Conservation (phyloP, 2,329 filamentous ascomycete genomes). For the Mariannaea elegans region DNA sequence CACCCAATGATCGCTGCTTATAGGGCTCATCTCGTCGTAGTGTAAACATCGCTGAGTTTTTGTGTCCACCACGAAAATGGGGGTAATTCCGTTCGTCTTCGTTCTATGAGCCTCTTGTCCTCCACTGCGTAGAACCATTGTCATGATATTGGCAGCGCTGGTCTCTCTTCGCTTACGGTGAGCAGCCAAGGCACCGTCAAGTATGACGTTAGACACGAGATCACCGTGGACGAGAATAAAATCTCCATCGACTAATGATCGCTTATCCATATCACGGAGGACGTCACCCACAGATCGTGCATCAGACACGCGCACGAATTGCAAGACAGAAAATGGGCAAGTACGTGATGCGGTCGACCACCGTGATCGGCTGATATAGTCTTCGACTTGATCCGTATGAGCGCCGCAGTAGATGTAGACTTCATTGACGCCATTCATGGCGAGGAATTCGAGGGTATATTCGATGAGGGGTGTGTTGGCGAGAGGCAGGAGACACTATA, state of each 20-base stretch:
- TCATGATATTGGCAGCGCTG: constrained; percentile 98
- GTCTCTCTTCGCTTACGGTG: constrained; percentile 83
- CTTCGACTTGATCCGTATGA: constrained; percentile 86
- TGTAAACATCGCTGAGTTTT: constrained; percentile 84
- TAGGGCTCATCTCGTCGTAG: constrained; percentile 88
- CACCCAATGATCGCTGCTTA: constrained; percentile 71
- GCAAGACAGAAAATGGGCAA: constrained; percentile 78
- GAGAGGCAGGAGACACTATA: constrained; percentile 87
- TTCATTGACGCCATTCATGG: constrained; percentile 93
- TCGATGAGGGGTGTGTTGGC: constrained; percentile 96
- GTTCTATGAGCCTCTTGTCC: constrained; percentile 76
- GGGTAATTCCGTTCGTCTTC: constrained; percentile 77
- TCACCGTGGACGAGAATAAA: constrained; percentile 95
- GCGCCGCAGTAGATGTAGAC: constrained; percentile 92
- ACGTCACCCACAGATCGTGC: constrained; percentile 92
- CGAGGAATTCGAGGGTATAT: constrained; percentile 96
- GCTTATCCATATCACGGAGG: constrained; percentile 90
- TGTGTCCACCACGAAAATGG: constrained; percentile 87
- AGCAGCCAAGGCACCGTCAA: constrained; percentile 80
- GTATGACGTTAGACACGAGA: constrained; percentile 85
- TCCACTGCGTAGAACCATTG: constrained; percentile 85
- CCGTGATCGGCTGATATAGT: constrained; percentile 80
- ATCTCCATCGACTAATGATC: constrained; percentile 85
- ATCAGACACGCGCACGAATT: constrained; percentile 84
- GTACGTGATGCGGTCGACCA: constrained; percentile 69